Evolutionary conservation across 352 stramenopile species (phyloP), one percentile per base, ranked within the genome.

Genomic region (Phytophthora multivora): DNA sequence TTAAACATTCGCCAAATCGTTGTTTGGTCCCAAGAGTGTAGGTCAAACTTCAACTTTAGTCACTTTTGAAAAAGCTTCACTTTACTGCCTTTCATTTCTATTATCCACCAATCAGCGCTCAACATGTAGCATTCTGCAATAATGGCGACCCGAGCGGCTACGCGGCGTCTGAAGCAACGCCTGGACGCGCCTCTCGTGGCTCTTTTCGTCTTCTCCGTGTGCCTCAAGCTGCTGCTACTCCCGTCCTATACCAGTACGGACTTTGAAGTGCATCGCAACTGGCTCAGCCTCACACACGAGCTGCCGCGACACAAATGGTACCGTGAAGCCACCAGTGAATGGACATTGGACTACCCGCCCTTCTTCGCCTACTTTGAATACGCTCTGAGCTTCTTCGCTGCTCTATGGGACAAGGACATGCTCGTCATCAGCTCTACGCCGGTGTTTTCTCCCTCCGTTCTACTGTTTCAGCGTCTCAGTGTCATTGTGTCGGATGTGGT

Each of bases 261-360:
- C 79, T 98, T 99, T 77, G 94, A 99, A 72, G 97, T 99, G 9
- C 97, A 99, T 76, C 91, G 97, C 23, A 99, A 99, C 72, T 99
- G 97, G 97, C 84, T 99, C 36, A 96, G 95, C 25, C 89, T 99
- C 58, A 99, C 97, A 11, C 65, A 90, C 51, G 81, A 91, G 58
- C 71, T 98, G 41, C 93, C 93, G 8, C 59, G 93, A 2, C 74
- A 54, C 5, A 33, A 89, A 43, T 99, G 97, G 97, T 99, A 99
- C 75, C 97, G 96, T 66, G 95, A 99, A 46, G 35, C 47, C 31
- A 97, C 90, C 7, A 98, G 96, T 48, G 74, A 98, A 45, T 99
- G 98, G 89, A 99, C 97, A 18, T 73, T 99, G 26, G 97, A 99
- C 80, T 99, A 99, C 75, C 97, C 97, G 48, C 97, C 97, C 13